Conservation (phyloP, 73 alveolate genomes). For the Stentor roeselii region DNA sequence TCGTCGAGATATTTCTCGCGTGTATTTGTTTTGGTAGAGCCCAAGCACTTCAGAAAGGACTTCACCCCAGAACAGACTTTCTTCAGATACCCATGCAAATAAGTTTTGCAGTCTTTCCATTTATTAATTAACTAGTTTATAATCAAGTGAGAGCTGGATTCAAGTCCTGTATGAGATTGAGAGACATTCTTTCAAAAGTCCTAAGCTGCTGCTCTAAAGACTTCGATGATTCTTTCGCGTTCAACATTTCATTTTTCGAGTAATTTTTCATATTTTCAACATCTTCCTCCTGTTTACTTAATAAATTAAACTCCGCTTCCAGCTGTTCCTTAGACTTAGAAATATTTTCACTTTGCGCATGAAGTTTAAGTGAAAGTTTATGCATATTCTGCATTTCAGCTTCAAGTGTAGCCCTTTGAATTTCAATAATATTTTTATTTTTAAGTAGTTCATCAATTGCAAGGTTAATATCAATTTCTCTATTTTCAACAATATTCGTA, state of each 20-base stretch:
- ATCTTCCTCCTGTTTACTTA: not conserved
- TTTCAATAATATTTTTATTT: not conserved
- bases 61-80: not conserved
- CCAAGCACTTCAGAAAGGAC: not conserved
- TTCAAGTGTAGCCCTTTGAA: not conserved
- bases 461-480: constrained; percentile 2
- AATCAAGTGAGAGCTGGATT: not conserved
- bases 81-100: not conserved
- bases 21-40: not conserved
- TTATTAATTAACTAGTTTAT: not conserved
- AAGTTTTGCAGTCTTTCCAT: not conserved
- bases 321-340: not conserved
- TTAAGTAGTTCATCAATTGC: not conserved
- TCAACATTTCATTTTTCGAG: not conserved
- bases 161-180: not conserved
- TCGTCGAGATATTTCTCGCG: not conserved
- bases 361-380: not conserved
- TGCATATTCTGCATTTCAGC: constrained; percentile 4
- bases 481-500: not conserved
- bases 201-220: not conserved
- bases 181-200: constrained; percentile 17
- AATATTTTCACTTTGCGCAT: constrained; percentile 2
- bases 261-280: constrained; percentile 1
- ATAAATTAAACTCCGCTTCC: not conserved
- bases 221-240: not conserved